These are phyloP conservation scores for Ogataea neopini DNA, from an alignment of 805 yeast genomes.

Conservation along the genomic window DNA sequence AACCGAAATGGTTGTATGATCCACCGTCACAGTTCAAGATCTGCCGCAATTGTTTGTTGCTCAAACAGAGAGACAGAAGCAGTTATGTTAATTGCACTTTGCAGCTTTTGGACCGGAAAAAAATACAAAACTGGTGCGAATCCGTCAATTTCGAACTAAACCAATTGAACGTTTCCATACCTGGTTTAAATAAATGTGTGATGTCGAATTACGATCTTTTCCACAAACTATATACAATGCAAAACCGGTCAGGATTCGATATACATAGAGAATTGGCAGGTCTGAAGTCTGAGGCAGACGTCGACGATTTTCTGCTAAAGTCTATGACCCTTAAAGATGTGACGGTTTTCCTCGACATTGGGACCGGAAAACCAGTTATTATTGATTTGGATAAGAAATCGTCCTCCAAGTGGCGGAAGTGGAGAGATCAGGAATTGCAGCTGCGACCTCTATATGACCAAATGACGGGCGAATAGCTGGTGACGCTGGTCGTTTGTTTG, in stretches of 20 bases:
- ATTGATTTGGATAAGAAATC: constrained; percentile 54
- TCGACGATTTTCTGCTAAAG: constrained; percentile 40
- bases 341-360: constrained; percentile 47
- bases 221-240: constrained; percentile 32
- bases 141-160: constrained; percentile 24
- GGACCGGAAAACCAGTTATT: constrained; percentile 29
- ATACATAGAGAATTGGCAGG: constrained; percentile 33
- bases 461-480: too few species aligned
- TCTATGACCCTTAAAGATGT: constrained; percentile 57
- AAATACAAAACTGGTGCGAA: constrained; percentile 38
- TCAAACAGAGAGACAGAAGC: constrained; percentile 31
- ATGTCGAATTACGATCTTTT: constrained; percentile 15
- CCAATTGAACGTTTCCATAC: constrained; percentile 1
- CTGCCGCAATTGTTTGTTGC: constrained; percentile 49
- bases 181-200: constrained; percentile 8
- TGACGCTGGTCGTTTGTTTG: too few species aligned
- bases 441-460: constrained; percentile 16
- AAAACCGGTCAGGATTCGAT: constrained; percentile 34
- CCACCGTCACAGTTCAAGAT: constrained; percentile 32
- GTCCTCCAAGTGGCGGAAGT: constrained; percentile 42
- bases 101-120: constrained; percentile 36
- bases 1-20: constrained; percentile 54
- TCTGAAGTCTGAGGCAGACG: constrained; percentile 40
- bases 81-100: constrained; percentile 42
- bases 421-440: constrained; percentile 37